Conservation (phyloP, 169 alveolate genomes). For the Theileria orientalis region DNA sequence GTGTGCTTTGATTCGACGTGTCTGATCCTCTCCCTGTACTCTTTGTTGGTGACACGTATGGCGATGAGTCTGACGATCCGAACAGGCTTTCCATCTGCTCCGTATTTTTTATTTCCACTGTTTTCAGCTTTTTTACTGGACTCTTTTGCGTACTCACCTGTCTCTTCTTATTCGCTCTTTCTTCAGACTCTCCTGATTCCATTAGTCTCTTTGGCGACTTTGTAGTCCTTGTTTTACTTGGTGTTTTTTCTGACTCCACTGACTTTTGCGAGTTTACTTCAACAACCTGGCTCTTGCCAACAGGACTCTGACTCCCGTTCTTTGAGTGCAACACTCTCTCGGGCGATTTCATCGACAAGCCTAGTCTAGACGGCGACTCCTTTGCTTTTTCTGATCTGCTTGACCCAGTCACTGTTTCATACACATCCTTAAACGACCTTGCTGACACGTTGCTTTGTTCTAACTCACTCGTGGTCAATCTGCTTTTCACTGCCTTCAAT, state of each 20-base stretch:
- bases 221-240: too few relatives aligned
- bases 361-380: too few relatives aligned
- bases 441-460: too few relatives aligned
- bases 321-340: not conserved
- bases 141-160: not conserved
- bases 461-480: not conserved
- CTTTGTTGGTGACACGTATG: not conserved
- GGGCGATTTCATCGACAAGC: not conserved
- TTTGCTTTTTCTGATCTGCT: not conserved
- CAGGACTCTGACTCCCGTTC: not conserved
- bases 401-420: too few relatives aligned
- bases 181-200: too few relatives aligned
- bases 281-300: not conserved
- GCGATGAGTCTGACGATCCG: not conserved
- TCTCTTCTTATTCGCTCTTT: not conserved
- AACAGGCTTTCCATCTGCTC: not conserved
- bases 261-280: too few relatives aligned
- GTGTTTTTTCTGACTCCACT: too few relatives aligned
- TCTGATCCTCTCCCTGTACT: not conserved
- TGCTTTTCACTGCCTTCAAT: not conserved
- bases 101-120: not conserved
- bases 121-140: not conserved
- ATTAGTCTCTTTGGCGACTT: too few relatives aligned
- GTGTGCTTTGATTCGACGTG: not conserved
- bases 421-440: too few relatives aligned